Evolutionary conservation across 2,329 filamentous ascomycete species (phyloP), one percentile per base, ranked within the genome.

Genomic region (Dothistroma pini): DNA sequence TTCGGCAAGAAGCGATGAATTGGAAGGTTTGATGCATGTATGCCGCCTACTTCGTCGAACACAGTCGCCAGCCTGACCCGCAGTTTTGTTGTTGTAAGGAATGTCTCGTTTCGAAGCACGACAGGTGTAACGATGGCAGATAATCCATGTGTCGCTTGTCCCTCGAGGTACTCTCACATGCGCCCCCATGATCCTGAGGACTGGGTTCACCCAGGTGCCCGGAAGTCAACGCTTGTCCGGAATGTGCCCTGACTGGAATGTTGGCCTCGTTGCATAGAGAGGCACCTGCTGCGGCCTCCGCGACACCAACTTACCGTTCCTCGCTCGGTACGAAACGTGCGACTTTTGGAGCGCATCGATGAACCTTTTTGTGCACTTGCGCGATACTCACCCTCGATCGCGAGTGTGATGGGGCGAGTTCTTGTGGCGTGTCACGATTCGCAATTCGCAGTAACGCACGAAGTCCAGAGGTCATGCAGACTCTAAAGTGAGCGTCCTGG

Each of bases 71-170:
- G 67, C 68, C 54, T 59, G 22, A 61, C 60, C 59, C 62, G 60
- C 61, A 58, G 34, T 48, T n/a, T 49, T 21, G 60, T 57, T 21
- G 35, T 32, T 48, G 53, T 32, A 54, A 62, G 66, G 68, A 66
- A 67, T 69, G 65, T 63, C 63, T 63, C 57, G 67, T 70, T 61
- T 66, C 65, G 66, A 67, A 67, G 68, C 51, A 67, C 66, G 65
- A 69, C 64, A 34, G 57, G 66, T 67, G 68, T 67, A 70, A 68
- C 67, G 64, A 66, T 67, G 65, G 59, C 63, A 64, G 64, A 61
- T 56, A 60, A 56, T 25, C 51, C 56, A 57, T 29, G 50, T 54
- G 54, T 19, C n/a, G 21, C 50, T 47, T 52, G 32, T 52, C 48
- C 53, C 47, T 60, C 47, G 29, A 31, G 21, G 54, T 63, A 55